Evolutionary conservation across 768 basidiomycete genomes (phyloP).

Genomic region (Boletus tomentosulus): DNA sequence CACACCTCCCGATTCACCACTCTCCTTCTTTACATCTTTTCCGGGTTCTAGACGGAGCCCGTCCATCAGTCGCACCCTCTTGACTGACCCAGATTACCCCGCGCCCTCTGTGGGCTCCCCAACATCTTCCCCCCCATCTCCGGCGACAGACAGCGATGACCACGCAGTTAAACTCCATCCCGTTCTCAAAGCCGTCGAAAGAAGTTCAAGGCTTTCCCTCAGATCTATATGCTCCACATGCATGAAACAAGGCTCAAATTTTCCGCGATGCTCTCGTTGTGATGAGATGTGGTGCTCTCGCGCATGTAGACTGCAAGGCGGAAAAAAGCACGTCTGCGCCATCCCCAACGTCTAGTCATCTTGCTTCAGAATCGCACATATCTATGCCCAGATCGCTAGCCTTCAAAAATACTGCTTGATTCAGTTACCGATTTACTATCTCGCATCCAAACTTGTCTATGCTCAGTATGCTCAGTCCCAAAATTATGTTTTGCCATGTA

Average conservation of each 20-base stretch:
- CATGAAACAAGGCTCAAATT: conserved; percentile 48
- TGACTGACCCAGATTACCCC: conserved; percentile 20
- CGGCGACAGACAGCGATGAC: conserved; percentile 13
- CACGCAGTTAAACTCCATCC: conserved; percentile 32
- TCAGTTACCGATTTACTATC: not conserved
- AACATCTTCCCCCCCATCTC: conserved; percentile 11
- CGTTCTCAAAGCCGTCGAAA: conserved; percentile 48
- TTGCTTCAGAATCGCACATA: not conserved
- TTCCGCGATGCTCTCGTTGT: conserved; percentile 60
- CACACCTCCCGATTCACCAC: conserved; percentile 28
- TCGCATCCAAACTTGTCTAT: not conserved
- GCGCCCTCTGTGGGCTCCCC: conserved; percentile 4
- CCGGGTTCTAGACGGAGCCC: conserved; percentile 25
- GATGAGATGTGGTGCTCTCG: conserved; percentile 62
- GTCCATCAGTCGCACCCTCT: conserved; percentile 42
- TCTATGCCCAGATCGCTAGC: not conserved
- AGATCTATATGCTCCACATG: conserved; percentile 48
- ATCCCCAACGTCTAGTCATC: conserved; percentile 8
- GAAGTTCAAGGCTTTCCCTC: conserved; percentile 46
- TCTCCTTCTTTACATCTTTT: conserved; percentile 17
- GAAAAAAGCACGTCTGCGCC: conserved; percentile 49
- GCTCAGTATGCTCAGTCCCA: not conserved
- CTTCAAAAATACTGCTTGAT: not conserved
- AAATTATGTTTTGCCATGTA: not conserved
- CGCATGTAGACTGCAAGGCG: conserved; percentile 50